A percentile compares a stretch with the other conserved stretches of the same genome.
Evolutionary conservation across 2,329 filamentous ascomycete species (phyloP).

Genomic region (Pseudocercospora musae): DNA sequence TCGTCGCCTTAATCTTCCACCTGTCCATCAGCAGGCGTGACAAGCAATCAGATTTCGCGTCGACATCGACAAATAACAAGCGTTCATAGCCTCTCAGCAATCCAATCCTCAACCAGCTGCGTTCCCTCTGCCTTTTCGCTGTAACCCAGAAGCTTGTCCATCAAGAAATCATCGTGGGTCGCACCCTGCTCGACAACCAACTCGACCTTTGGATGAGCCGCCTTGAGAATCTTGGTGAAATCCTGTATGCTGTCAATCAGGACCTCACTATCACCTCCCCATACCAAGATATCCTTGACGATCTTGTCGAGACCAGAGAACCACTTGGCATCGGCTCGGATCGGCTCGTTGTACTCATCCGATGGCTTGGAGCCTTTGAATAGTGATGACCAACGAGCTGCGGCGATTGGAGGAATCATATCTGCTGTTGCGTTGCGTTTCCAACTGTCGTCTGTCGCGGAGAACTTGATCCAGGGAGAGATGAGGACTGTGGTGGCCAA

Average conservation of each 20-base stretch:
- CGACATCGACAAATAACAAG: too few species aligned
- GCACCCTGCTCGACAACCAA: slow-evolving; percentile 38
- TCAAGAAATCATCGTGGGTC: slow-evolving; percentile 43
- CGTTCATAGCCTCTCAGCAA: slow-evolving; percentile 30
- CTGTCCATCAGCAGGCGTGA: too few species aligned
- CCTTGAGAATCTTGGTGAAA: slow-evolving; percentile 48
- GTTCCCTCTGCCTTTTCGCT: slow-evolving; percentile 37
- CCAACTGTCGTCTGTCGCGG: slow-evolving; percentile 43
- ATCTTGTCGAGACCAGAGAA: slow-evolving; percentile 48
- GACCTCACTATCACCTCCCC: slow-evolving; percentile 55
- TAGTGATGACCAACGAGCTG: slow-evolving; percentile 46
- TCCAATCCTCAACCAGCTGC: slow-evolving; percentile 39
- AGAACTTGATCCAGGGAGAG: slow-evolving; percentile 57
- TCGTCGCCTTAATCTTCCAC: too few species aligned
- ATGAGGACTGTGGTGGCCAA: slow-evolving; percentile 54
- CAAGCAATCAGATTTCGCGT: too few species aligned
- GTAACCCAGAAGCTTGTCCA: slow-evolving; percentile 41
- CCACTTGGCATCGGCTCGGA: slow-evolving; percentile 51
- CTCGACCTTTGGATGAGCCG: slow-evolving; percentile 37
- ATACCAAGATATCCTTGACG: slow-evolving; percentile 49
- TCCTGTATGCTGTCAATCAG: slow-evolving; percentile 55
- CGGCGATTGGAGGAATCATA: slow-evolving; percentile 43
- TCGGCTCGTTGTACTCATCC: slow-evolving; percentile 56
- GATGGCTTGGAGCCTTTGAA: slow-evolving; percentile 42
- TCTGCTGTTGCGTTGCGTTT: slow-evolving; percentile 51